A percentile compares a stretch with the other conserved stretches of the same genome.
Evolutionary conservation across 1,284 basidiomycete species (phyloP).

Genomic region (Uromyces viciae-fabae): DNA sequence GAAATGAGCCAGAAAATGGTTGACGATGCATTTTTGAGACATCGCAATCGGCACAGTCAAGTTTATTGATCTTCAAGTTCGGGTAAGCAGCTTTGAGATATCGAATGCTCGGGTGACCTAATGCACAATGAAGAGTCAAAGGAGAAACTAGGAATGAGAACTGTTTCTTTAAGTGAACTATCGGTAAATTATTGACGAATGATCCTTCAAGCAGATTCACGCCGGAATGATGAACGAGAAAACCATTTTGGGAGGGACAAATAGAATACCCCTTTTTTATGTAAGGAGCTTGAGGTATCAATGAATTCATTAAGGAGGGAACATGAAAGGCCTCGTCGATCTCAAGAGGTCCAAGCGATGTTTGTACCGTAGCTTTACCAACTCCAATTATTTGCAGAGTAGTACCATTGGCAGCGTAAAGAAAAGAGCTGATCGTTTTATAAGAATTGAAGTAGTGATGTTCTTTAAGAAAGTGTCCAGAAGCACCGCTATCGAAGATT

Average conservation of each 20-base stretch:
- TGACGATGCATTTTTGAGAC: background rate
- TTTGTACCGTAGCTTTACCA: background rate
- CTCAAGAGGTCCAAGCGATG: background rate
- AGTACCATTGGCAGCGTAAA: background rate
- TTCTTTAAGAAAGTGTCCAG: background rate
- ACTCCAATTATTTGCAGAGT: background rate
- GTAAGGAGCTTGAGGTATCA: background rate
- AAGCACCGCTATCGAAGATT: background rate
- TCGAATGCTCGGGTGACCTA: background rate
- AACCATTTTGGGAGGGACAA: background rate
- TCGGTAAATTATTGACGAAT: background rate
- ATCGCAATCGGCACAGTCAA: background rate
- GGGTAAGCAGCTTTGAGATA: background rate
- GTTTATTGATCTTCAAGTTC: background rate
- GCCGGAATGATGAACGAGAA: background rate
- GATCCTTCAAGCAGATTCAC: background rate
- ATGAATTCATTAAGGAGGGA: background rate
- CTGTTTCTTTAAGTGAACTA: background rate
- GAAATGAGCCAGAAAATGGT: conserved; percentile 9
- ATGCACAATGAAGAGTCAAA: background rate
- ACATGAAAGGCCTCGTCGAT: background rate
- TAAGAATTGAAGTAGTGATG: background rate
- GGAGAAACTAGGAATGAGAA: background rate
- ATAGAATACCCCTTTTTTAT: background rate
- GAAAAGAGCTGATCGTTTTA: too few species aligned